Percentiles rank a stretch among this genome's conserved stretches.
Evolutionary conservation across 75 land plant species (phyloP).

Genomic region (Pseudotsuga menziesii): DNA sequence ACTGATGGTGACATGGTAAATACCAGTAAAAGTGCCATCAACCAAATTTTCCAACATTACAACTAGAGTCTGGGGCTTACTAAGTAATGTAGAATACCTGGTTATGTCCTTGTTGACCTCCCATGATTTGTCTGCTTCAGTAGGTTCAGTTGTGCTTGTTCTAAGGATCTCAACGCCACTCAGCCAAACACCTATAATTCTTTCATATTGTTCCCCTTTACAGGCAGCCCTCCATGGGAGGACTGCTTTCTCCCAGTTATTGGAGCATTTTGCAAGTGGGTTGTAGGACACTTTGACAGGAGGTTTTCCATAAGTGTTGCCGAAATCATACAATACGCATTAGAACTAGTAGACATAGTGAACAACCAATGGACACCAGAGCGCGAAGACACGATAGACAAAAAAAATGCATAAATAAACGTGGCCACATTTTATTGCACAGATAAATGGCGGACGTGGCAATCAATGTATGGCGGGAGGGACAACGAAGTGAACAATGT

Average conservation of each 20-base stretch:
- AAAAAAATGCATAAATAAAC: too few relatives aligned
- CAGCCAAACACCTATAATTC: constrained; percentile 74
- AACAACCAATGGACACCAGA: too few relatives aligned
- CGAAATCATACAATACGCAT: constrained; percentile 31
- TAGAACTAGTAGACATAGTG: too few relatives aligned
- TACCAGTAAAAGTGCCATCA: constrained; percentile 57
- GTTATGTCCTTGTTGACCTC: constrained; percentile 68
- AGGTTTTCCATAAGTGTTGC: constrained; percentile 45
- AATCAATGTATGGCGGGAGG: too few relatives aligned
- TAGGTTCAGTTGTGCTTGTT: constrained; percentile 81
- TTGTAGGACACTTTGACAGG: constrained; percentile 48
- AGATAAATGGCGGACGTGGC: too few relatives aligned
- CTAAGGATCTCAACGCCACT: constrained; percentile 79
- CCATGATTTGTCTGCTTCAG: constrained; percentile 57
- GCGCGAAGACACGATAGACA: too few relatives aligned
- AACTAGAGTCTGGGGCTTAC: constrained; percentile 24
- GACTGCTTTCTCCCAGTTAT: constrained; percentile 37
- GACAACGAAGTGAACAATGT: too few relatives aligned
- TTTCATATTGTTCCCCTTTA: constrained; percentile 70
- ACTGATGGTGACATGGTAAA: constrained; percentile 57
- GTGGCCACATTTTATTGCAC: too few relatives aligned
- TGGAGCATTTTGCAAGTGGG: constrained; percentile 44
- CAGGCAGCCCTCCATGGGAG: constrained; percentile 45
- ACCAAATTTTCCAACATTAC: constrained; percentile 67
- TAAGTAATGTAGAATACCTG: constrained; percentile 52